A percentile compares a stretch with the other conserved stretches of the same genome.
These are phyloP conservation scores for Xylariaceae sp. DNA, from an alignment of 2,329 filamentous ascomycete genomes.

Conservation along the genomic window DNA sequence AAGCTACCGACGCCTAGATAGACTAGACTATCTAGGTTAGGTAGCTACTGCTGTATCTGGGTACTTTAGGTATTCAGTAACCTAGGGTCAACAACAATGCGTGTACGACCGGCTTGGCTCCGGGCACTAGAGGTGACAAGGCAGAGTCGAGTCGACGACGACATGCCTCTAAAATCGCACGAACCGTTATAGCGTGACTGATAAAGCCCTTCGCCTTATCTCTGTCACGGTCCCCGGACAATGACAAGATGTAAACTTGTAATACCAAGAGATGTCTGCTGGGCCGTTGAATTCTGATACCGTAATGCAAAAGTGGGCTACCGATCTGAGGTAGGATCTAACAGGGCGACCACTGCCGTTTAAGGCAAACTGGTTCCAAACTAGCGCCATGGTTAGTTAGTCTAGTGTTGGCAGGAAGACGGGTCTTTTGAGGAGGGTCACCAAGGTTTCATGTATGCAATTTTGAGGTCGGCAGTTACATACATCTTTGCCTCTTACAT, in stretches of 20 bases:
- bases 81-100: too few relatives aligned
- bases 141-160: constrained; percentile 13
- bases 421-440: constrained; percentile 16
- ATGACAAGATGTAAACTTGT: constrained; percentile 29
- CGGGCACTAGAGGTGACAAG: too few relatives aligned
- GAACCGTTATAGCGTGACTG: constrained; percentile 27
- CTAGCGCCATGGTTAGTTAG: too few relatives aligned
- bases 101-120: too few relatives aligned
- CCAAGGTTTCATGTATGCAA: constrained; percentile 22
- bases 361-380: constrained; percentile 9
- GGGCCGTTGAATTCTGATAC: constrained; percentile 9
- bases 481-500: too few relatives aligned
- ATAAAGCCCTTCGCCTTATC: constrained; percentile 29
- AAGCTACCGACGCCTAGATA: not conserved
- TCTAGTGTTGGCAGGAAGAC: too few relatives aligned
- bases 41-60: not conserved
- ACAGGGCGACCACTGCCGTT: constrained; percentile 11
- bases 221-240: constrained; percentile 11
- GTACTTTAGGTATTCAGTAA: not conserved
- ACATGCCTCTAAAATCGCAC: constrained; percentile 23
- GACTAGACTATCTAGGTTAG: not conserved
- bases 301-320: constrained; percentile 6
- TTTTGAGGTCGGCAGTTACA: too few relatives aligned
- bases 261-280: constrained; percentile 16
- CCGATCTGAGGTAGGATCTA: not conserved